Conservation (phyloP, 805 yeast genomes). For the Alloascoidea africana region DNA sequence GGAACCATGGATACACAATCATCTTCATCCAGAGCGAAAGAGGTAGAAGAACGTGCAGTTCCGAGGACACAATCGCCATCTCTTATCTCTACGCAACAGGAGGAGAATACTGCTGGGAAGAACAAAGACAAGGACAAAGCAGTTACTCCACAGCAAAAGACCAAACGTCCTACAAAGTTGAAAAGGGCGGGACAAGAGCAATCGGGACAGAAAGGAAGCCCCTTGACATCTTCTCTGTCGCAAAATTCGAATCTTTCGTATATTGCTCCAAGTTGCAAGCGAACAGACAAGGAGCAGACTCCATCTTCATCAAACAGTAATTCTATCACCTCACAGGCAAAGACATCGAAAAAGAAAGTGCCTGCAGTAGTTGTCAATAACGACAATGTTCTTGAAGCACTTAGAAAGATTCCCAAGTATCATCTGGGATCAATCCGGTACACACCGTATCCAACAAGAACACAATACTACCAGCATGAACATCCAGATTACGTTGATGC, state of each 20-base stretch:
- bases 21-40: no score
- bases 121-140: no score
- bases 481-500: background rate
- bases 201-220: background rate
- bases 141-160: no score
- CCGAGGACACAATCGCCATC: no score
- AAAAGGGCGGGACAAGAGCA: background rate
- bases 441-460: constrained; percentile 2
- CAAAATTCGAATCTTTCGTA: background rate
- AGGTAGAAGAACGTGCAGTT: no score
- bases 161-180: no score
- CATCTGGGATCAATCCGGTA: constrained; percentile 1
- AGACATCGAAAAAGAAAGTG: background rate
- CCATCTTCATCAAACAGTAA: background rate
- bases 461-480: background rate
- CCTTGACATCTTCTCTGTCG: background rate
- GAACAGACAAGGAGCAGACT: background rate
- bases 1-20: background rate
- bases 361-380: background rate
- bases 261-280: background rate
- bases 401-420: background rate
- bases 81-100: no score
- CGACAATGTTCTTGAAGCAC: background rate
- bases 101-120: no score
- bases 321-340: background rate